Percentiles rank a stretch among this genome's conserved stretches.
These are phyloP conservation scores for Huntiella moniliformis DNA, from an alignment of 2,329 filamentous ascomycete species.

Conservation along the genomic window DNA sequence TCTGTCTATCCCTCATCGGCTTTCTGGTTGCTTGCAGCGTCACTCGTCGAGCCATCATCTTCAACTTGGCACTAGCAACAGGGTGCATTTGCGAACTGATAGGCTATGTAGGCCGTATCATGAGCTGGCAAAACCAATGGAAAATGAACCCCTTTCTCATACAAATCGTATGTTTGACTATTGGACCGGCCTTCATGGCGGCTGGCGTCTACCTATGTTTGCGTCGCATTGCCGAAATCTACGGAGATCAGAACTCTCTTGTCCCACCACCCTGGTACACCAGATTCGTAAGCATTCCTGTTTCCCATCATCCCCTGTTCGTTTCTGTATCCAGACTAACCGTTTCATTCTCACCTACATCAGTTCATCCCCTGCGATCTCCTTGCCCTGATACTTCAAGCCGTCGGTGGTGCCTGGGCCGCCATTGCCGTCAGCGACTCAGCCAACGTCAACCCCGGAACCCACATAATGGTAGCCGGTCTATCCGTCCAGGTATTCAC, in stretches of 20 bases:
- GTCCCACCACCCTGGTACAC: constrained; percentile 29
- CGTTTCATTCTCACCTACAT: constrained; percentile 15
- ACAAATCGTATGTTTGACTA: constrained; percentile 42
- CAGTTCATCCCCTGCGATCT: constrained; percentile 31
- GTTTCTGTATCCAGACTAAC: constrained; percentile 13
- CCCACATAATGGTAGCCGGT: constrained; percentile 43
- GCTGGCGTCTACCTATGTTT: constrained; percentile 46
- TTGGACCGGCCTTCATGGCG: constrained; percentile 45
- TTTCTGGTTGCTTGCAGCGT: constrained; percentile 23
- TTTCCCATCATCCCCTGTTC: constrained; percentile 13
- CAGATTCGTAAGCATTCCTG: constrained; percentile 21
- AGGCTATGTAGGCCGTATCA: constrained; percentile 40
- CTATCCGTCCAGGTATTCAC: constrained; percentile 32
- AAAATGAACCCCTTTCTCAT: constrained; percentile 37
- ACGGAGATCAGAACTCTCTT: constrained; percentile 29
- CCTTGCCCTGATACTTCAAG: constrained; percentile 32
- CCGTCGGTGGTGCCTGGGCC: constrained; percentile 29
- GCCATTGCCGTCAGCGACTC: constrained; percentile 21
- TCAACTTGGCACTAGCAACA: constrained; percentile 31
- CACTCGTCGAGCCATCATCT: constrained; percentile 29
- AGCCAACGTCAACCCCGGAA: constrained; percentile 34
- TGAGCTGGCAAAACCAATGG: constrained; percentile 38
- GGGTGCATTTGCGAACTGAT: constrained; percentile 40
- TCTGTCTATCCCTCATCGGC: constrained; percentile 25
- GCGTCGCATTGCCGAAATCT: constrained; percentile 27